phyloP scores from a whole-genome alignment of 2,329 filamentous ascomycete genomes.

The Ampelomyces quisqualis region DNA sequence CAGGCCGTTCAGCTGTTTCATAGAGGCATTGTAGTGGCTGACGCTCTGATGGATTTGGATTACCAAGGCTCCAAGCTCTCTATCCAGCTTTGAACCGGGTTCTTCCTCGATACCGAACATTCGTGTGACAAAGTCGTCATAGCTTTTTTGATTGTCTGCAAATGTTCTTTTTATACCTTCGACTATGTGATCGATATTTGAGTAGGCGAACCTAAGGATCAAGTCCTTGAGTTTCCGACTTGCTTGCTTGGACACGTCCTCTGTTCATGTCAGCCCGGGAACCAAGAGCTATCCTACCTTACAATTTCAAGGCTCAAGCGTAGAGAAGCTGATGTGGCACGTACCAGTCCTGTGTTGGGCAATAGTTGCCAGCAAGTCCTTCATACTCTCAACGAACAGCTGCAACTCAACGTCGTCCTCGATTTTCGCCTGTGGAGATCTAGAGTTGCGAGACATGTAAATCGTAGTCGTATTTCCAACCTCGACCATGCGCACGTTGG shows the following conservation, averaged over 20 bases:
- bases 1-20: conserved; percentile 1
- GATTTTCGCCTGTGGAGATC: background rate
- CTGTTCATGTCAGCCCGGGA: conserved; percentile 7
- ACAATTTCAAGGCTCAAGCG: no score
- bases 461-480: background rate
- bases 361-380: background rate
- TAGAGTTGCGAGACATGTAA: background rate
- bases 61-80: conserved; percentile 3
- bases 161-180: background rate
- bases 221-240: conserved; percentile 1
- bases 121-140: conserved; percentile 2
- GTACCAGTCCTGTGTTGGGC: background rate
- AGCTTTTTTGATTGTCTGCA: background rate
- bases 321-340: background rate
- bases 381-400: background rate
- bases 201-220: background rate
- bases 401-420: conserved; percentile 1
- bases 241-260: background rate
- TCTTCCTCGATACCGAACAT: conserved; percentile 5
- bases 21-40: background rate
- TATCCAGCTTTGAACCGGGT: background rate
- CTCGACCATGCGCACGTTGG: background rate
- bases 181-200: background rate
- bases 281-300: no score
- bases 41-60: conserved; percentile 4